These are phyloP conservation scores for Haplosporangium sp. DNA, from an alignment of 371 early-diverging fungal species.

Conservation along the genomic window DNA sequence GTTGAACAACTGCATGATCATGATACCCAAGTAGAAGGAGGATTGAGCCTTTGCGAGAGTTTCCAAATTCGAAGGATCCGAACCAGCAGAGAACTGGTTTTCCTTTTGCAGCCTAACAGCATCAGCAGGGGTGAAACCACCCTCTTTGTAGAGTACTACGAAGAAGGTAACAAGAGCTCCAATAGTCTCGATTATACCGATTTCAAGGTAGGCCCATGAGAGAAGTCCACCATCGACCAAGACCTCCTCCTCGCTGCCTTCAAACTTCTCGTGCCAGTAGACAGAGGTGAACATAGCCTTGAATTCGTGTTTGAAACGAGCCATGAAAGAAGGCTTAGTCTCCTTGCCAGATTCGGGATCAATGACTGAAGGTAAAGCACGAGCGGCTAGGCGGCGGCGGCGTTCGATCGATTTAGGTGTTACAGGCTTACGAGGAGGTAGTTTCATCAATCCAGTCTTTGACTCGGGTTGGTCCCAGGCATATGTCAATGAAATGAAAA, in stretches of 20 bases:
- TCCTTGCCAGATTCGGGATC: slow-evolving; percentile 67
- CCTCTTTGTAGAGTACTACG: slow-evolving; percentile 66
- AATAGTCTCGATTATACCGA: slow-evolving; percentile 84
- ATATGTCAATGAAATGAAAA: slow-evolving; percentile 86
- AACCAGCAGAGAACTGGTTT: slow-evolving; percentile 41
- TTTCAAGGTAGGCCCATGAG: slow-evolving; percentile 89
- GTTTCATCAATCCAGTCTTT: slow-evolving; percentile 82
- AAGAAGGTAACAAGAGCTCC: slow-evolving; percentile 83
- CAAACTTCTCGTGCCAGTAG: slow-evolving; percentile 75
- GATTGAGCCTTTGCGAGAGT: slow-evolving; percentile 79
- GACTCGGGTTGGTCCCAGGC: slow-evolving; percentile 95
- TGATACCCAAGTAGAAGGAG: slow-evolving; percentile 82
- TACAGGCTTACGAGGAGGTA: slow-evolving; percentile 92
- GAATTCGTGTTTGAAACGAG: slow-evolving; percentile 49
- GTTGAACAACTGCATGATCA: slow-evolving; percentile 93
- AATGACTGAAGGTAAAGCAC: slow-evolving; percentile 58
- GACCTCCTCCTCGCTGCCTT: slow-evolving; percentile 81
- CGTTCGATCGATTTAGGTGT: slow-evolving; percentile 76
- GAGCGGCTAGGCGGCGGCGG: slow-evolving; percentile 66
- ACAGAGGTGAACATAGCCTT: slow-evolving; percentile 62
- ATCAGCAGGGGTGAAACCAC: slow-evolving; percentile 67
- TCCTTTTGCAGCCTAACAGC: slow-evolving; percentile 65
- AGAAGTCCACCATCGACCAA: slow-evolving; percentile 87
- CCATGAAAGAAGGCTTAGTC: slow-evolving; percentile 47
- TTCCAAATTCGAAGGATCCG: slow-evolving; percentile 25